phyloP scores from a whole-genome alignment of 2,329 filamentous ascomycete genomes.

The Aureobasidium sp. region DNA sequence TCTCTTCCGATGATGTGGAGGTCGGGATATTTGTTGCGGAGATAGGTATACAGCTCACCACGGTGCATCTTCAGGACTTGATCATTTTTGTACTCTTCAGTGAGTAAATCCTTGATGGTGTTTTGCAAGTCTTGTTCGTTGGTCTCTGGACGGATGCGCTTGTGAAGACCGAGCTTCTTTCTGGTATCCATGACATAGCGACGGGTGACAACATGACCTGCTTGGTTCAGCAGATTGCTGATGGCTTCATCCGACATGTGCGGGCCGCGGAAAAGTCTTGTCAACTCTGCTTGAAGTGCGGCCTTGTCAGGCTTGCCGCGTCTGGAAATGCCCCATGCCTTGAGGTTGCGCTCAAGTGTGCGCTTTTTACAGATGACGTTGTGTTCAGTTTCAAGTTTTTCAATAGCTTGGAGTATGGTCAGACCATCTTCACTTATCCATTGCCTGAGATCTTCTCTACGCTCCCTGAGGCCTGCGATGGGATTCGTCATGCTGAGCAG shows the following conservation, averaged over 20 bases:
- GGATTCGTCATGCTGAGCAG: neutral
- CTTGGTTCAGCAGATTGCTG: neutral
- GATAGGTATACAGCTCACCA: neutral
- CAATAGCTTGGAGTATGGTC: neutral
- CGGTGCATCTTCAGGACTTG: neutral
- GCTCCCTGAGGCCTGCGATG: neutral
- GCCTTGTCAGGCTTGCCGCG: neutral
- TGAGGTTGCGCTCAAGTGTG: slow-evolving; percentile 1
- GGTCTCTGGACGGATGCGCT: neutral
- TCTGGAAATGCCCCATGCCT: neutral
- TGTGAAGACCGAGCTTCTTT: neutral
- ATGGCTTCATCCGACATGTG: neutral
- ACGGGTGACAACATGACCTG: neutral
- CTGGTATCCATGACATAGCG: neutral
- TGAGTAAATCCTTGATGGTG: neutral
- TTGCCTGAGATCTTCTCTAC: neutral
- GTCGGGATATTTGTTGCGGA: slow-evolving; percentile 1
- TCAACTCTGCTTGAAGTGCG: neutral
- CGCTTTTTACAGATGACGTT: slow-evolving; percentile 4
- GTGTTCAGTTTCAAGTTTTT: neutral
- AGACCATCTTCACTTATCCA: neutral
- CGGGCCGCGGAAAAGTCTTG: neutral
- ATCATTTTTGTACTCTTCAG: neutral
- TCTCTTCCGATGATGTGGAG: slow-evolving; percentile 5
- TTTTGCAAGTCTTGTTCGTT: neutral